These are phyloP conservation scores for Plectosphaerella sp. DNA, from an alignment of 2,329 filamentous ascomycete species.

Conservation along the genomic window DNA sequence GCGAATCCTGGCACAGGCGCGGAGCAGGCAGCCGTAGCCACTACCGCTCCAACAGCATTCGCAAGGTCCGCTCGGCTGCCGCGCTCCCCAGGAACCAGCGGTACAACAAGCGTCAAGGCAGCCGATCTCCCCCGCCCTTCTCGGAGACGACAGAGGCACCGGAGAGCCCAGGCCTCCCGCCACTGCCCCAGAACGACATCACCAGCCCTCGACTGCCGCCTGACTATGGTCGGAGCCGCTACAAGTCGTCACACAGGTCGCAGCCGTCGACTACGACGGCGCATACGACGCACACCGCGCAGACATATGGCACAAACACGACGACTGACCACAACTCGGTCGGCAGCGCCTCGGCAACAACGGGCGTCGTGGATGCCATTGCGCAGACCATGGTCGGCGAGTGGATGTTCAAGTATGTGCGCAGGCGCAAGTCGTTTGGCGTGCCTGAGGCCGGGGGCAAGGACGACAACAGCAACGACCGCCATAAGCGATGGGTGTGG, in stretches of 20 bases:
- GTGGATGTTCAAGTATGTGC: slow-evolving; percentile 91
- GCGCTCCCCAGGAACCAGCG: slow-evolving; percentile 58
- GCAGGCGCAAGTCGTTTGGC: slow-evolving; percentile 86
- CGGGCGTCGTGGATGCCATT: slow-evolving; percentile 90
- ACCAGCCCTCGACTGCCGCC: slow-evolving; percentile 49
- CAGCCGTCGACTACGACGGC: slow-evolving; percentile 58
- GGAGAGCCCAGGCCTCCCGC: slow-evolving; percentile 68
- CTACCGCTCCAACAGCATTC: slow-evolving; percentile 59
- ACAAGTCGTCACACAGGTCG: slow-evolving; percentile 41
- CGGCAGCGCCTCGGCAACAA: slow-evolving; percentile 52
- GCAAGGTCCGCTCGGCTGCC: slow-evolving; percentile 82
- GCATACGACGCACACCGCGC: slow-evolving; percentile 45
- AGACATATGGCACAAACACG: slow-evolving; percentile 35
- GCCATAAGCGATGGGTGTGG: slow-evolving; percentile 98
- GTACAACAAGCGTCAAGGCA: slow-evolving; percentile 44
- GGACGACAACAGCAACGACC: slow-evolving; percentile 68
- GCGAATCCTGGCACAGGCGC: slow-evolving; percentile 51
- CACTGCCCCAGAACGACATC: slow-evolving; percentile 69
- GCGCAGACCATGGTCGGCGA: slow-evolving; percentile 98
- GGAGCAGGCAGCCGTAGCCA: slow-evolving; percentile 36
- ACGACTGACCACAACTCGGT: slow-evolving; percentile 47
- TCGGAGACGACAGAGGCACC: slow-evolving; percentile 64
- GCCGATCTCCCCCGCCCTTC: slow-evolving; percentile 60
- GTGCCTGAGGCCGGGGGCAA: slow-evolving; percentile 60
- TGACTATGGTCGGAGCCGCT: slow-evolving; percentile 33